These are phyloP conservation scores for Xylaria venustula DNA, from an alignment of 495 filamentous ascomycete species.

Conservation along the genomic window DNA sequence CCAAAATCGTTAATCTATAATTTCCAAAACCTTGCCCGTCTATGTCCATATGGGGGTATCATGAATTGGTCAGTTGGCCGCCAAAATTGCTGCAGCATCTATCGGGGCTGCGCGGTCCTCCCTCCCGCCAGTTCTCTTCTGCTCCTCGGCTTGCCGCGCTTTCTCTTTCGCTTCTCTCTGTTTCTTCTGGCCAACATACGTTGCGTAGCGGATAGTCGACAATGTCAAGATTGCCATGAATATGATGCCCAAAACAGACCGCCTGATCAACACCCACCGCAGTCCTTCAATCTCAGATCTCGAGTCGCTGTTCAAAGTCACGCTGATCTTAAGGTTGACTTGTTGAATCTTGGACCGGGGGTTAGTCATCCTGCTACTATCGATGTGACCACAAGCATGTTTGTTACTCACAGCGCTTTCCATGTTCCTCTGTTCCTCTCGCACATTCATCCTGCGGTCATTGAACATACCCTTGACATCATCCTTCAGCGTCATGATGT, in stretches of 20 bases:
- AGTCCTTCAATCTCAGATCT: slow-evolving; percentile 89
- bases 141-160: slow-evolving; percentile 31
- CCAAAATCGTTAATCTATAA: too few species aligned
- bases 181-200: slow-evolving; percentile 42
- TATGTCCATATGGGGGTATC: slow-evolving; percentile 32
- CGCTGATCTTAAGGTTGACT: slow-evolving; percentile 90
- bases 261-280: slow-evolving; percentile 83
- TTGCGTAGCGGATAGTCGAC: slow-evolving; percentile 48
- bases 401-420: slow-evolving; percentile 61
- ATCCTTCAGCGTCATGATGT: slow-evolving; percentile 76
- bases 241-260: slow-evolving; percentile 79
- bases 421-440: slow-evolving; percentile 77
- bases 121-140: slow-evolving; percentile 34
- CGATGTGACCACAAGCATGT: neutral
- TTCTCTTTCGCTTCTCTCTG: slow-evolving; percentile 37
- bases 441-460: slow-evolving; percentile 88
- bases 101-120: slow-evolving; percentile 36
- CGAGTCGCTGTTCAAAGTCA: slow-evolving; percentile 77
- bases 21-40: slow-evolving; percentile 15
- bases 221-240: slow-evolving; percentile 52
- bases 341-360: slow-evolving; percentile 67
- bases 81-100: slow-evolving; percentile 46
- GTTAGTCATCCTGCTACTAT: neutral
- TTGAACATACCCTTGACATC: slow-evolving; percentile 94
- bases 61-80: slow-evolving; percentile 37